Conservation (phyloP, 148 eudicot genomes). For the Salicornia ramosissima region DNA sequence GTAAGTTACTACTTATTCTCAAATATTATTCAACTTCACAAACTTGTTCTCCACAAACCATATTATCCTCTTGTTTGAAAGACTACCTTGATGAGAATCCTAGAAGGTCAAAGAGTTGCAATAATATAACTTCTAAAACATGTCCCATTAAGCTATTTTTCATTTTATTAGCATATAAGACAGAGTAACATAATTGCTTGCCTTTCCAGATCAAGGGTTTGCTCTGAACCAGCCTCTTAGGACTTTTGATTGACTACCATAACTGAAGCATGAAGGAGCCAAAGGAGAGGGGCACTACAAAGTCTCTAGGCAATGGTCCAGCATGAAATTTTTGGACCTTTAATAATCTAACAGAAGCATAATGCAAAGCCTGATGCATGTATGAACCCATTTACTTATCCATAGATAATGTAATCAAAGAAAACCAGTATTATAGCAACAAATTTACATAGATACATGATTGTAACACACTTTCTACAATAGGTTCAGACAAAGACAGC, state of each 20-base stretch:
- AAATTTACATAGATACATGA: neutral
- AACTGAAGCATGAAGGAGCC: neutral
- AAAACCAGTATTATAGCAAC: neutral
- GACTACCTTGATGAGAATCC: neutral
- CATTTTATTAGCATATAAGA: neutral
- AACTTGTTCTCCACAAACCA: neutral
- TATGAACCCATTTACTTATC: neutral
- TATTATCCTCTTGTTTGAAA: neutral
- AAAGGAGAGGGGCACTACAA: neutral
- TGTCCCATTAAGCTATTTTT: neutral
- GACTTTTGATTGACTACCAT: neutral
- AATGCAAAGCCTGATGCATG: neutral
- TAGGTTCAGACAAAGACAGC: neutral
- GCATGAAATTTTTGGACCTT: neutral
- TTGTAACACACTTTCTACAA: neutral
- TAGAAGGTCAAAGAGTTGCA: conserved; percentile 1
- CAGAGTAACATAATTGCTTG: too few relatives aligned
- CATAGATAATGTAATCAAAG: neutral
- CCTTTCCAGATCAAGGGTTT: neutral
- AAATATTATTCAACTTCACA: neutral
- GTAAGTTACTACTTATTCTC: neutral
- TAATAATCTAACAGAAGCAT: neutral
- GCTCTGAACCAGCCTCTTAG: neutral
- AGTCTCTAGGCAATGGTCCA: neutral
- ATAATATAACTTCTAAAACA: neutral